These are phyloP conservation scores for Mycena sp. DNA, from an alignment of 1,284 basidiomycete species.

Conservation along the genomic window DNA sequence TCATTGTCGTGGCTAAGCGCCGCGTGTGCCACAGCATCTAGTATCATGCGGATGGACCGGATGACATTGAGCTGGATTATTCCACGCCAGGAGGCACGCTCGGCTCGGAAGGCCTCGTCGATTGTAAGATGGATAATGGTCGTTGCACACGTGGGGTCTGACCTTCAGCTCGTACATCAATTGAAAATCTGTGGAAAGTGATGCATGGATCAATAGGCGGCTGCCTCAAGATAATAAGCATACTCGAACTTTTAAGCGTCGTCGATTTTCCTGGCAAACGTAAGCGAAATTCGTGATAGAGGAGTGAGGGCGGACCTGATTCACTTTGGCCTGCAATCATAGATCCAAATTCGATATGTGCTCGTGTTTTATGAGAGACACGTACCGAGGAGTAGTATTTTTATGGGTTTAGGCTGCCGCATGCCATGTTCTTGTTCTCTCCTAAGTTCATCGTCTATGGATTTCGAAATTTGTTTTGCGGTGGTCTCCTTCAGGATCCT, in stretches of 20 bases:
- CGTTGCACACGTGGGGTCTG: background rate
- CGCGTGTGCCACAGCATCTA: slow-evolving; percentile 56
- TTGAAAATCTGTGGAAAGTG: slow-evolving; percentile 73
- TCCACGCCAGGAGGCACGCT: slow-evolving; percentile 72
- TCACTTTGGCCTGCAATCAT: slow-evolving; percentile 71
- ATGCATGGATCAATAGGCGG: background rate
- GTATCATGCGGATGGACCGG: slow-evolving; percentile 68
- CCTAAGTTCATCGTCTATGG: slow-evolving; percentile 74
- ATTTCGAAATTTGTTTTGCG: slow-evolving; percentile 71
- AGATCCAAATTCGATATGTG: background rate
- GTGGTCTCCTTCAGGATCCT: slow-evolving; percentile 63
- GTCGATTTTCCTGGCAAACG: slow-evolving; percentile 64
- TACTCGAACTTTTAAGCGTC: slow-evolving; percentile 67
- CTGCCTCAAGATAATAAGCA: background rate
- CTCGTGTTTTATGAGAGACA: slow-evolving; percentile 2
- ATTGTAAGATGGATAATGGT: no score
- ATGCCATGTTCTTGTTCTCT: slow-evolving; percentile 61
- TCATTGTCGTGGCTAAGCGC: background rate
- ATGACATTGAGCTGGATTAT: slow-evolving; percentile 75
- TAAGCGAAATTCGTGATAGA: background rate
- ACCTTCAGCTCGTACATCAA: slow-evolving; percentile 68
- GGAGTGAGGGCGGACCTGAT: slow-evolving; percentile 58
- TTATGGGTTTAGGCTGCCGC: slow-evolving; percentile 62
- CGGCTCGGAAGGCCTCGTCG: slow-evolving; percentile 60
- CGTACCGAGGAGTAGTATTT: slow-evolving; percentile 72